Base-by-base conservation (phyloP, 352 stramenopile species). In the Phytophthora agathidicida region DNA sequence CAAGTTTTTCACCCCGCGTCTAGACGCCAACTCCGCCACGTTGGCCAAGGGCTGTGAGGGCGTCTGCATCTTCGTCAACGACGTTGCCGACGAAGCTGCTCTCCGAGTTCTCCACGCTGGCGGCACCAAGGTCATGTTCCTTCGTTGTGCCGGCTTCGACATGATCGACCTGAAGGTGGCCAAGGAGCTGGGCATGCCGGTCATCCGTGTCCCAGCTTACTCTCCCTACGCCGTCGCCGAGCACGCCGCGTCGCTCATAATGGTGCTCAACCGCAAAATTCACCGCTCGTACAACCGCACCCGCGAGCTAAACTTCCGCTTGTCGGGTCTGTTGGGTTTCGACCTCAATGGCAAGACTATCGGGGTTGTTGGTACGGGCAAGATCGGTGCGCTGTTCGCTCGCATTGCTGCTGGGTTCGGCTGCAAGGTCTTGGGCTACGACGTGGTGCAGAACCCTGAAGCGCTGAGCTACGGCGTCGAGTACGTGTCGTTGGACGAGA, bases 61-160 rank as follows among this genome's bases (percentile, higher is more conserved):
- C 33, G 80, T 89, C 22, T 77, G 86, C 30, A 87, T 94, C 46
- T 96, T 96, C 57, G 88, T 96, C 37, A 96, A 96, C 55, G 88
- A 96, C 61, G 75, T 73, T 6, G 85, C 86, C 3, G 72, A 94
- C 48, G 78, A 67, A 13, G 68, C 62, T 3, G 68, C 76, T 20
- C 69, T 96, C 6, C 76, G 82, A 46, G 73, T 38, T 3, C 58
- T 93, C n/a, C 46, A 82, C 32, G 56, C 69, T 1, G 58, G 65
- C 27, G 77, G 80, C 24, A 88, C 85, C 7, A 71, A 74, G 35
- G 80, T 82, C 31, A 61, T 96, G 4, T 88, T 93, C 39, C 68
- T 96, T 39, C 82, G 87, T 32, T 94, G 87, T 41, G 83, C 85
- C 3, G 87, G 87, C 41, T 94, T 90, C 46, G 82, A 94, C 45